Percentiles rank a stretch among this genome's conserved stretches.
phyloP scores from a whole-genome alignment of 2,329 filamentous ascomycete genomes.

The Amesomyces nigricolor region DNA sequence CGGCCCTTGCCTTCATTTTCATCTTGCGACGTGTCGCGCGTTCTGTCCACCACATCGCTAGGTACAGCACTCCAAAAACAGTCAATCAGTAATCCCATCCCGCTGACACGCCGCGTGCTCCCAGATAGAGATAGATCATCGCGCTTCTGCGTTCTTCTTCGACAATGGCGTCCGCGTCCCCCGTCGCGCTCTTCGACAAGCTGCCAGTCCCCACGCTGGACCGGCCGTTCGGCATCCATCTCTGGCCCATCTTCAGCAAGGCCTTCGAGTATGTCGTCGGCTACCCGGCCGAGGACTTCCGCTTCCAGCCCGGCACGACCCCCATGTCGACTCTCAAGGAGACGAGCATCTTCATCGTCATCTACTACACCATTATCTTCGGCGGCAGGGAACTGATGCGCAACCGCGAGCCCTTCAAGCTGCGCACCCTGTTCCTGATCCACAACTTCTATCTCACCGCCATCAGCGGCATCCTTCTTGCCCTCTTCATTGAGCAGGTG shows the following conservation, averaged over 20 bases:
- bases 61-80: not conserved
- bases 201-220: conserved; percentile 68
- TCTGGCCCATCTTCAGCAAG: conserved; percentile 95
- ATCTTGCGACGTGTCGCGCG: conserved; percentile 9
- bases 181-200: conserved; percentile 47
- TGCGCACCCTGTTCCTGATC: conserved; percentile 85
- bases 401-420: conserved; percentile 74
- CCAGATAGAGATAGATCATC: conserved; percentile 8
- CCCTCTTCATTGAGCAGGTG: conserved; percentile 85
- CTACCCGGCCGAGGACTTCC: conserved; percentile 80
- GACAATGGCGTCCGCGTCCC: conserved; percentile 27
- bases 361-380: conserved; percentile 93
- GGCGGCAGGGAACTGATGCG: conserved; percentile 91
- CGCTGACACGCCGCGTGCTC: conserved; percentile 8
- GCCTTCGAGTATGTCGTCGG: conserved; percentile 70
- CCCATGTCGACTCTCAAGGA: conserved; percentile 86
- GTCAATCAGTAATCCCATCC: not conserved
- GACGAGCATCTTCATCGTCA: conserved; percentile 70
- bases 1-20: conserved; percentile 9
- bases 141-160: conserved; percentile 2
- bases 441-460: conserved; percentile 93
- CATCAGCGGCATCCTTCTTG: conserved; percentile 75
- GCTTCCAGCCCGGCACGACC: conserved; percentile 73
- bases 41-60: conserved; percentile 1
- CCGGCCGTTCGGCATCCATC: conserved; percentile 79